Evolutionary conservation across 768 basidiomycete species (phyloP).

Genomic region (Lactifluus echinatus): DNA sequence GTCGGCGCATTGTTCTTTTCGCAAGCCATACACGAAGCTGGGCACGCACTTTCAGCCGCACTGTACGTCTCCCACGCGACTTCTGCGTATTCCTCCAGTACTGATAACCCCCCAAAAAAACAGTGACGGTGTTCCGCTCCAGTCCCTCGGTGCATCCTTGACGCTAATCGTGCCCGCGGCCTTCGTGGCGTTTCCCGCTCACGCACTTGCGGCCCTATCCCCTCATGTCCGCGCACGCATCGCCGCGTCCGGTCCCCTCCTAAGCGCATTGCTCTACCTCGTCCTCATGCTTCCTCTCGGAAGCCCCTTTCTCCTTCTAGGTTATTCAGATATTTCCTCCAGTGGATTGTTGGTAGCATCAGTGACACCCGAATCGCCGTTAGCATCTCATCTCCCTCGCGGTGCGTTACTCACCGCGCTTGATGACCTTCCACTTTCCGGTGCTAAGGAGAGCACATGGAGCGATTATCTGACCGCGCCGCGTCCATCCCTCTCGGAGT

Average conservation of each 20-base stretch:
- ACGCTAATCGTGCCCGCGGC: constrained; percentile 62
- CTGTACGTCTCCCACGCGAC: constrained; percentile 58
- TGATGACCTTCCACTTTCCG: constrained; percentile 49
- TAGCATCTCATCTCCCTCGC: constrained; percentile 44
- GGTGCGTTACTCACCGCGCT: constrained; percentile 56
- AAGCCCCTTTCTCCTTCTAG: constrained; percentile 23
- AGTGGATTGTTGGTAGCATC: constrained; percentile 47
- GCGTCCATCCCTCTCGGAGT: constrained; percentile 2
- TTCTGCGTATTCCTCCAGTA: no score
- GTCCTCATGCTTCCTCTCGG: constrained; percentile 30
- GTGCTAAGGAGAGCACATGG: constrained; percentile 36
- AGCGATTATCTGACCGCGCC: constrained; percentile 32
- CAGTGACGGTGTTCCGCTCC: constrained; percentile 59
- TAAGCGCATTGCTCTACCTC: constrained; percentile 59
- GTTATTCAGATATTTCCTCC: constrained; percentile 46
- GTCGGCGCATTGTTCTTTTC: constrained; percentile 50
- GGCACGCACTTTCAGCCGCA: constrained; percentile 71
- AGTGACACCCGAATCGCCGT: constrained; percentile 52
- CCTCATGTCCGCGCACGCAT: constrained; percentile 47
- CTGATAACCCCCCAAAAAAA: no score
- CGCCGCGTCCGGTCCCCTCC: constrained; percentile 66
- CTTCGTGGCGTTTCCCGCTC: constrained; percentile 54
- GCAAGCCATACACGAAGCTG: constrained; percentile 73
- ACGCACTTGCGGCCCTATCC: constrained; percentile 32
- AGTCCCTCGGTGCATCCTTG: constrained; percentile 52